Percentiles rank a stretch among this genome's conserved stretches.
Evolutionary conservation across 768 basidiomycete genomes (phyloP).

Genomic region (Lactarius psammicola): DNA sequence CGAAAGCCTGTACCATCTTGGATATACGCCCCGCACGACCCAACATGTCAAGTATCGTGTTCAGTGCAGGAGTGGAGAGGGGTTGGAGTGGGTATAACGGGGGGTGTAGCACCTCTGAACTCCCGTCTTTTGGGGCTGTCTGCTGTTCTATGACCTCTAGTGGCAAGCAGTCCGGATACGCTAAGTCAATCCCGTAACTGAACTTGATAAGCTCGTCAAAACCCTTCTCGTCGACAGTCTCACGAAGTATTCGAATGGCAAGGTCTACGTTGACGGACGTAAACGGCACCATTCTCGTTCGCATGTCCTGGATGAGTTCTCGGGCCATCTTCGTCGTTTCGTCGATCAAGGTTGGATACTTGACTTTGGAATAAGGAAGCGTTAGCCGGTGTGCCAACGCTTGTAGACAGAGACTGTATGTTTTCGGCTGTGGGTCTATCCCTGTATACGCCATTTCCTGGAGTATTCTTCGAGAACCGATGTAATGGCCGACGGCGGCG

Average conservation of each 20-base stretch:
- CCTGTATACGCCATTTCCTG: constrained; percentile 51
- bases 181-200: constrained; percentile 75
- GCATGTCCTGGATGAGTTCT: constrained; percentile 60
- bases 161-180: constrained; percentile 67
- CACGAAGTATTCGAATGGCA: constrained; percentile 64
- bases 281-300: constrained; percentile 44
- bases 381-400: constrained; percentile 67
- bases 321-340: constrained; percentile 50
- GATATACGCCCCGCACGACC: constrained; percentile 60
- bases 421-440: constrained; percentile 49
- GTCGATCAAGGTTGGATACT: constrained; percentile 38
- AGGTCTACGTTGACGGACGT: constrained; percentile 66
- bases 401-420: constrained; percentile 64
- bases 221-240: constrained; percentile 52
- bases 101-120: constrained; percentile 44
- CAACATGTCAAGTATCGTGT: constrained; percentile 69
- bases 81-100: constrained; percentile 13
- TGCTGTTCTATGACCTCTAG: constrained; percentile 39
- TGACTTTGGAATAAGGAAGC: constrained; percentile 49
- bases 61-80: constrained; percentile 59
- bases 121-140: constrained; percentile 3
- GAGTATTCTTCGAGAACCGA: constrained; percentile 59
- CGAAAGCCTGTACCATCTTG: constrained; percentile 71
- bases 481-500: constrained; percentile 68
- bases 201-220: constrained; percentile 62